A percentile compares a stretch with the other conserved stretches of the same genome.
Evolutionary conservation across 306 rosid species (phyloP).

Genomic region (Pachyrhizus erosus): DNA sequence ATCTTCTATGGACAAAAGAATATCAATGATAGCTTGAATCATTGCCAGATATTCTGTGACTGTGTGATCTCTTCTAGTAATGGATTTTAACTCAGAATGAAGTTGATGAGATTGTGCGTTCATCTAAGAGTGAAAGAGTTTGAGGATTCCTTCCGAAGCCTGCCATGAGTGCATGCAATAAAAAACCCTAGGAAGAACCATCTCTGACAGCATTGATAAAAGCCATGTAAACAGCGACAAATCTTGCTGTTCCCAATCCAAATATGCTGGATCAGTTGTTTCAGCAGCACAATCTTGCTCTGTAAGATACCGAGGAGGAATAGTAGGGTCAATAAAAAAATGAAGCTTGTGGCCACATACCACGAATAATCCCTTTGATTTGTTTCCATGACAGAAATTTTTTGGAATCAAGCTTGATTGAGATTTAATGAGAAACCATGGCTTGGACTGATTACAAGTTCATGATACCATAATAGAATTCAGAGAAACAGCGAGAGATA

Average conservation of each 20-base stretch:
- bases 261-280: neutral
- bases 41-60: neutral
- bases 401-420: neutral
- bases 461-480: neutral
- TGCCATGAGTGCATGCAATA: neutral
- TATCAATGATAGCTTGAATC: neutral
- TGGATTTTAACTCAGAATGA: neutral
- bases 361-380: no score
- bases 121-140: neutral
- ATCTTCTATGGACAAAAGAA: neutral
- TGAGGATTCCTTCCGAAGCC: neutral
- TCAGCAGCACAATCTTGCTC: neutral
- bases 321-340: neutral
- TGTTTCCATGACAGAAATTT: neutral
- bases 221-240: neutral
- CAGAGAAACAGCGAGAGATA: neutral
- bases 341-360: neutral
- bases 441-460: neutral
- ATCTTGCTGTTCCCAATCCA: neutral
- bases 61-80: neutral
- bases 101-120: neutral
- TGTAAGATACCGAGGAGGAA: neutral
- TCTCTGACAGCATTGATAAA: neutral
- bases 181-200: neutral
- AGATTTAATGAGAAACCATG: neutral